phyloP scores from a whole-genome alignment of 768 basidiomycete genomes.

The Astraeus odoratus region DNA sequence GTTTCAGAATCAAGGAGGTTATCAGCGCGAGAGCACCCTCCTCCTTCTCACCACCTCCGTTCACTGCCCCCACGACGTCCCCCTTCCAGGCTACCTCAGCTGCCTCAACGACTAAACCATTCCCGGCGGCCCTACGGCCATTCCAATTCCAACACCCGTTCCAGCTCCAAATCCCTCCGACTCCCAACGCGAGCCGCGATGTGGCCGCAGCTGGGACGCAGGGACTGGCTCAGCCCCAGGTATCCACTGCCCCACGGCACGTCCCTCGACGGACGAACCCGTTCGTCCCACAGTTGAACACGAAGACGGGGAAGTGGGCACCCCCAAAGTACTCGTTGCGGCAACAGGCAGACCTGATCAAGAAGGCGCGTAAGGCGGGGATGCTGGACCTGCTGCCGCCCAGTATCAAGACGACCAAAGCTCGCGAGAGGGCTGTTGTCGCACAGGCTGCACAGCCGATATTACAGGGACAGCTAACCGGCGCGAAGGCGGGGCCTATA shows the following conservation, averaged over 20 bases:
- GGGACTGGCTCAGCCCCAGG: neutral
- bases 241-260: neutral
- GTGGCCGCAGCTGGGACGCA: neutral
- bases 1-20: slow-evolving; percentile 1
- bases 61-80: neutral
- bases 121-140: slow-evolving; percentile 17
- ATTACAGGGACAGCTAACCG: slow-evolving; percentile 6
- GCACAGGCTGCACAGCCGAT: slow-evolving; percentile 12
- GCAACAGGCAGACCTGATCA: slow-evolving; percentile 72
- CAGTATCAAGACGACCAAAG: slow-evolving; percentile 46
- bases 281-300: slow-evolving; percentile 59
- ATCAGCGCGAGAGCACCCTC: neutral
- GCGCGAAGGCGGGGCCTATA: neutral
- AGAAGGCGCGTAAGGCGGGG: slow-evolving; percentile 52
- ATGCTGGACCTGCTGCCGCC: slow-evolving; percentile 59
- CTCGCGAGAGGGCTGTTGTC: slow-evolving; percentile 1
- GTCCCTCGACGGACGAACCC: slow-evolving; percentile 41
- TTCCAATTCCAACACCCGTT: slow-evolving; percentile 16
- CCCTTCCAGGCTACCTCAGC: neutral
- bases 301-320: slow-evolving; percentile 57
- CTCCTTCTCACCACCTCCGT: neutral
- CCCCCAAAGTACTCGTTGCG: slow-evolving; percentile 67
- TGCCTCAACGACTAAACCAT: slow-evolving; percentile 9
- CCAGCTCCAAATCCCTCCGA: slow-evolving; percentile 7
- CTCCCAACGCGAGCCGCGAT: neutral